Evolutionary conservation across 192 early-diverging fungal genomes (phyloP), one percentile per base, ranked within the genome.

Genomic region (Funneliformis geosporum): DNA sequence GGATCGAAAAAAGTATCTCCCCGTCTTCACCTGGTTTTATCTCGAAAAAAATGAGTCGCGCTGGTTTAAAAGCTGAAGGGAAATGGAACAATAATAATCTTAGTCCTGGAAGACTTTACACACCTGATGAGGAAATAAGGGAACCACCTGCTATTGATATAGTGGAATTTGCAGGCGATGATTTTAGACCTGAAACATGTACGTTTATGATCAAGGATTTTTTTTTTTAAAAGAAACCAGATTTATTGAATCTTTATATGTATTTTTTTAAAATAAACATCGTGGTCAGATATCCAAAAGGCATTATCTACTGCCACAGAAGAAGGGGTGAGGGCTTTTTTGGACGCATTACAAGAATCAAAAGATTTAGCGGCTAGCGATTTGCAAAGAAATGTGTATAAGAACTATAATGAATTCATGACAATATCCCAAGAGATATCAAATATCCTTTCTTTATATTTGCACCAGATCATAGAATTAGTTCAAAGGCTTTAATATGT

Each of bases 361-460:
- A 88, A 90, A 75, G 89, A 92, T 14, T 79, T 87, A 23, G 93
- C 92, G 9, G 91, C 93, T 28, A 84, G 79, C 5, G 92, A 94
- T 73, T 82, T 96, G 21, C 93, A 95, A 66, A 85, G 89, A n/a
- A 95, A 95, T 80, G 94, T 96, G 11, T 94, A 91, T 84, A 86
- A 87, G 67, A 96, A 96, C 82, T 96, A 96, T 80, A 89, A 83
- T 60, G 93, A 95, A 76, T 96, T 96, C 82, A 93, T 96, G 18
- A 87, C 87, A 43, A 96, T 96, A 64, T 94, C 93, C 43, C 94
- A 96, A 69, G 95, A 96, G 73, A 95, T 96, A 50, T 87, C 87
- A 47, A 89, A 89, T 81, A 76, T 81, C 73, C 72, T 75, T 76
- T 18, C 66, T 18, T 50, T 33, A 79, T n/a, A n/a, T 40, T 21